phyloP scores from a whole-genome alignment of 1,139 yeast genomes.

The Candida mesenterica region DNA sequence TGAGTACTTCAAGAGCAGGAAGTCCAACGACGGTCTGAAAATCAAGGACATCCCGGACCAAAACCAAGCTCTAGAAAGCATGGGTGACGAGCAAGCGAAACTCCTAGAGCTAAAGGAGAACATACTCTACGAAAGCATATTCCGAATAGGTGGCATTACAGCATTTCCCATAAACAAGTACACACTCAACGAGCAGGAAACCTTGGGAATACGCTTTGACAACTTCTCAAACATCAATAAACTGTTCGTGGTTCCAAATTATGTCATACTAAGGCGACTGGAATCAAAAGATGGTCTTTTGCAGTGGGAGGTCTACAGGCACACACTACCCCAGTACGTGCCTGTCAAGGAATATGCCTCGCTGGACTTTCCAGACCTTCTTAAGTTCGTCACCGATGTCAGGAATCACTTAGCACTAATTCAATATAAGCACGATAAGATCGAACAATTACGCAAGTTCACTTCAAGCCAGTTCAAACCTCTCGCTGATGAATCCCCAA shows the following conservation, averaged over 20 bases:
- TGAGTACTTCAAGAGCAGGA: constrained; percentile 6
- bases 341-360: constrained; percentile 19
- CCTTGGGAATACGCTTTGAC: constrained; percentile 39
- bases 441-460: constrained; percentile 19
- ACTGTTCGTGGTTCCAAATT: constrained; percentile 33
- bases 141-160: constrained; percentile 40
- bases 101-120: constrained; percentile 27
- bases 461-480: constrained; percentile 10
- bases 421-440: constrained; percentile 34
- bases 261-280: constrained; percentile 32
- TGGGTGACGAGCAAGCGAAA: not conserved
- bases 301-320: constrained; percentile 34
- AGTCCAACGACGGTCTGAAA: constrained; percentile 1
- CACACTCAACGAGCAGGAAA: constrained; percentile 12
- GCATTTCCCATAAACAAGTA: constrained; percentile 39
- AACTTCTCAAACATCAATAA: constrained; percentile 20
- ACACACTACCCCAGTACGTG: constrained; percentile 36
- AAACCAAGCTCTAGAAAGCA: no score
- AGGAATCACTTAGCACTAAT: constrained; percentile 20
- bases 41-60: no score
- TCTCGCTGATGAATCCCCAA: constrained; percentile 14
- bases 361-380: constrained; percentile 9
- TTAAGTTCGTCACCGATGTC: constrained; percentile 17
- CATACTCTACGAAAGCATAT: constrained; percentile 38
- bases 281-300: constrained; percentile 5